Conservation (phyloP, 2,329 filamentous ascomycete species). For the Hortaea sp. region DNA sequence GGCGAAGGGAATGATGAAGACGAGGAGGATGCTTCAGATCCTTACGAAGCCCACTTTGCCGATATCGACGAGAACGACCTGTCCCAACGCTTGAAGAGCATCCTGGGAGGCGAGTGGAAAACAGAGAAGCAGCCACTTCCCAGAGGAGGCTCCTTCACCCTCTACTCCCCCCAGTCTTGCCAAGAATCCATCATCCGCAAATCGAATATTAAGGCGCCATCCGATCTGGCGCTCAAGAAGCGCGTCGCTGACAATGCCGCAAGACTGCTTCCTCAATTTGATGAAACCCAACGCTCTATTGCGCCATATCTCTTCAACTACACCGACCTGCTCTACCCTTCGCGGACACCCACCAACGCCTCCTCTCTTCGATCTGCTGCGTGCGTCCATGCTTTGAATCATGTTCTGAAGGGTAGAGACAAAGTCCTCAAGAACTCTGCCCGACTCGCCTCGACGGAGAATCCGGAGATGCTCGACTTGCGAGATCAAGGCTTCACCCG, state of each 20-base stretch:
- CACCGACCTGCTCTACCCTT: constrained; percentile 67
- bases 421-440: constrained; percentile 87
- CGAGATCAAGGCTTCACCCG: constrained; percentile 93
- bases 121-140: constrained; percentile 13
- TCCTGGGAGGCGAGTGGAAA: constrained; percentile 40
- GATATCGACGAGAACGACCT: constrained; percentile 54
- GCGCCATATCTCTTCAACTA: constrained; percentile 71
- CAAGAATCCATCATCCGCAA: constrained; percentile 6
- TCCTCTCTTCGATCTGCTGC: constrained; percentile 58
- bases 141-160: constrained; percentile 7
- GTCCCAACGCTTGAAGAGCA: constrained; percentile 38
- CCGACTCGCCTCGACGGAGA: constrained; percentile 58
- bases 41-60: constrained; percentile 74
- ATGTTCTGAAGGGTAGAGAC: constrained; percentile 87
- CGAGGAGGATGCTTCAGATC: constrained; percentile 41
- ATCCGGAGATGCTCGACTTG: constrained; percentile 56
- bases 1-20: constrained; percentile 36
- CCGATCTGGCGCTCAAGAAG: constrained; percentile 56
- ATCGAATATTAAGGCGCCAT: constrained; percentile 3
- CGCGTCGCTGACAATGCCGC: constrained; percentile 50
- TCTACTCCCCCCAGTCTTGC: constrained; percentile 10
- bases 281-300: constrained; percentile 53
- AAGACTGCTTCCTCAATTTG: constrained; percentile 48
- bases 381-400: constrained; percentile 80
- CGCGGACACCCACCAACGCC: constrained; percentile 59